These are phyloP conservation scores for Serendipita sp. DNA, from an alignment of 768 basidiomycete species.

Conservation along the genomic window DNA sequence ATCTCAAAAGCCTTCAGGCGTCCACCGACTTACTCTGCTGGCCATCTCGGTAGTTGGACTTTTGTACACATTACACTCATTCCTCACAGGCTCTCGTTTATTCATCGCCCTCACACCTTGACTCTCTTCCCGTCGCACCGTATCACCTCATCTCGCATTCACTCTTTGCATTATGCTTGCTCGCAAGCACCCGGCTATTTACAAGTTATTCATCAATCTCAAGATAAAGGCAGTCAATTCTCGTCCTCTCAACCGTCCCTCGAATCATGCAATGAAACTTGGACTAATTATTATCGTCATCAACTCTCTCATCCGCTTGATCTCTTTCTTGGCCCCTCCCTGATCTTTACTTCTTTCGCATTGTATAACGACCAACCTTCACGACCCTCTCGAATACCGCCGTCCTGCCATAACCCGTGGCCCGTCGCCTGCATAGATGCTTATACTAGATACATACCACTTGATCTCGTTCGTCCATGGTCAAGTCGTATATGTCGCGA, in stretches of 20 bases:
- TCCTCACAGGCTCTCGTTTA: no score
- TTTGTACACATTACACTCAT: no score
- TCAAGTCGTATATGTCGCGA: no score
- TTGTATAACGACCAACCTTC: neutral
- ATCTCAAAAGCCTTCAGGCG: no score
- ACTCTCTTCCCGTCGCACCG: no score
- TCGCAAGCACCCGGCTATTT: neutral
- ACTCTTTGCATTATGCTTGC: neutral
- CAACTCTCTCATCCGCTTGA: neutral
- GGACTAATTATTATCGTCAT: neutral
- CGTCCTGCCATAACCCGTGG: neutral
- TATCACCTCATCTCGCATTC: neutral
- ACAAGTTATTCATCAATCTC: neutral
- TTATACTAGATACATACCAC: no score
- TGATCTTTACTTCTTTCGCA: neutral
- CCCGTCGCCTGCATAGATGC: neutral
- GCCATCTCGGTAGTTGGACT: no score
- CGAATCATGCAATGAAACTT: neutral
- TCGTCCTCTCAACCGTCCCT: neutral
- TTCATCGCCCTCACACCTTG: no score
- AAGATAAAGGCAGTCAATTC: neutral
- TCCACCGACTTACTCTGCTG: no score
- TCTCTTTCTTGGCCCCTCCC: neutral
- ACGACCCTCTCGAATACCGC: neutral
- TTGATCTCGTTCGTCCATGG: no score